These are phyloP conservation scores for Thalassiosira hispida DNA, from an alignment of 352 stramenopile genomes.

Conservation along the genomic window DNA sequence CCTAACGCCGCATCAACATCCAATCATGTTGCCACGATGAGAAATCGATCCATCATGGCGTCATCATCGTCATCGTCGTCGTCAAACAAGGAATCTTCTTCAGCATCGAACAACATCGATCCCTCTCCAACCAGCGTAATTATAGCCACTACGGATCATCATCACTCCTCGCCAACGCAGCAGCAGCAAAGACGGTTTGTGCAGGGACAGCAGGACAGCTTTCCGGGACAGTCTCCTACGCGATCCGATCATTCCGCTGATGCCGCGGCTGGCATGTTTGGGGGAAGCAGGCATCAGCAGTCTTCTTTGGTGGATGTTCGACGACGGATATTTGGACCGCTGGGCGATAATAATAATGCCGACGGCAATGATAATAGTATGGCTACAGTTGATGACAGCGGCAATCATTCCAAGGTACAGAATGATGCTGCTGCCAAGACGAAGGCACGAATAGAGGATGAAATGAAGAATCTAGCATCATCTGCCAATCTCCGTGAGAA, in stretches of 20 bases:
- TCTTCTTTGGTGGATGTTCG: neutral
- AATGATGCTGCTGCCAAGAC: no score
- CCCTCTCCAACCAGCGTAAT: neutral
- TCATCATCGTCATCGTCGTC: no score
- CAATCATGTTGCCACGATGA: neutral
- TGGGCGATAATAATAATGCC: neutral
- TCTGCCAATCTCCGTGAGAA: no score
- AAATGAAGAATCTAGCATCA: no score
- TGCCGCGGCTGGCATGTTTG: slow-evolving; percentile 27
- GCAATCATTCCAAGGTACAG: no score
- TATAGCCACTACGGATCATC: neutral
- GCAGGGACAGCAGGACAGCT: neutral
- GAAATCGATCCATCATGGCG: neutral
- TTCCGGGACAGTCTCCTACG: slow-evolving; percentile 31
- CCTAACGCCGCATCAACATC: neutral
- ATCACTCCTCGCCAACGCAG: neutral
- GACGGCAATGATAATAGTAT: no score
- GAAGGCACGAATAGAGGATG: no score
- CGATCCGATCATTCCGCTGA: slow-evolving; percentile 53
- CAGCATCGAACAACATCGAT: neutral
- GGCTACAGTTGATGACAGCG: no score
- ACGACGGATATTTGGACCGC: neutral
- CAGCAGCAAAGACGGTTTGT: no score
- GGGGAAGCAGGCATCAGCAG: neutral
- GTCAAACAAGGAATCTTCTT: no score